Evolutionary conservation across 257 asterid genomes (phyloP), one percentile per base, ranked within the genome.

Genomic region (Euphrasia confusa): DNA sequence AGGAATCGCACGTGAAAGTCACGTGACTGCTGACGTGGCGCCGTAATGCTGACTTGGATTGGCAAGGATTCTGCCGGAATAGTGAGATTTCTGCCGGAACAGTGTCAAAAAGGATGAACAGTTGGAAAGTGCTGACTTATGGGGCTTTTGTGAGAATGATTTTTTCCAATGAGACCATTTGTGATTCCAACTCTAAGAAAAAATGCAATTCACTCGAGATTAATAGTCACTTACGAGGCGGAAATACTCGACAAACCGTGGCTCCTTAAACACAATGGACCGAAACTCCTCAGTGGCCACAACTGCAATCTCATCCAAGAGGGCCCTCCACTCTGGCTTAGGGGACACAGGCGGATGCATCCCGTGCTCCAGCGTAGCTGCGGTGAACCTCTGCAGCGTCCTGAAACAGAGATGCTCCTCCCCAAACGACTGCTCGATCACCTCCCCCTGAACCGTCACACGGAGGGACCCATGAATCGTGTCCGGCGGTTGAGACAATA

Each of bases 321-420:
- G 89, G 0, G 84, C 78, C 63, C 98, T 95, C 98, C 98, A 91
- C 64, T 85, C 96, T 0, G 92, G 94, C 81, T 84, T 88, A 2
- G 98, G 96, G 44, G 98, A 76, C 63, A 71, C 74, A 0, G 98
- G 96, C 15, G 96, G 95, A 24, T 81, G 70, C 98, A 91, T 91
- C 9, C 98, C 96, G 47, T 91, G 98, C 86, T 91, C 98, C 4
- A 91, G 92, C n/a, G 98, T 91, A n/a, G 98, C 98, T 60, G 98
- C 96, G 0, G 98, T 86, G 62, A 80, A 91, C 33, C 98, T 82
- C 76, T 91, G 98, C 15, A 91, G 86, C 2, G 98, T 87, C 65
- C 98, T 79, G 71, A 91, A 91, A 78, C 98, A 91, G 71, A 91
- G 62, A 66, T 88, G 96, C 74, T 88, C 98, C 79, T 91, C 98